A percentile compares a stretch with the other conserved stretches of the same genome.
Conservation (phyloP, 2,329 filamentous ascomycete species). For the Raffaelea albimanens region DNA sequence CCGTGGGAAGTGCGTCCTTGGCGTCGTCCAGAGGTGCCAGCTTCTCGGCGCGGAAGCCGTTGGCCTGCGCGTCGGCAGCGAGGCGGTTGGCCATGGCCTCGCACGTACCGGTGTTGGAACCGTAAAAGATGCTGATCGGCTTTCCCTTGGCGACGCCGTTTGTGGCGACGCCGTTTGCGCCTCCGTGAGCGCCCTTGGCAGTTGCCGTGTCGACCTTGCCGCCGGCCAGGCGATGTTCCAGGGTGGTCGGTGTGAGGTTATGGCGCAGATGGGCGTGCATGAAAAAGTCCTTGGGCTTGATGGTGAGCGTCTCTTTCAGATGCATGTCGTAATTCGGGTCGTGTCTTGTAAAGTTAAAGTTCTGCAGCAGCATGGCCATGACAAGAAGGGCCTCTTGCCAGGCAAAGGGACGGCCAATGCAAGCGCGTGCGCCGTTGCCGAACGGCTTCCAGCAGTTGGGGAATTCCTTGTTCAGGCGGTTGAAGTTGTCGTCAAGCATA, state of each 20-base stretch:
- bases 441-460: conserved; percentile 63
- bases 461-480: conserved; percentile 49
- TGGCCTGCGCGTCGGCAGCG: conserved; percentile 29
- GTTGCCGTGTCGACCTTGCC: conserved; percentile 28
- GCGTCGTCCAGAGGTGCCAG: conserved; percentile 61
- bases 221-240: conserved; percentile 37
- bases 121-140: conserved; percentile 59
- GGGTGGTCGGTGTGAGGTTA: conserved; percentile 39
- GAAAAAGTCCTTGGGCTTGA: conserved; percentile 55
- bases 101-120: conserved; percentile 51
- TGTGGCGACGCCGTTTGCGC: neutral
- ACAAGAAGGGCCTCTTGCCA: conserved; percentile 62
- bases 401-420: conserved; percentile 62
- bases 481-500: conserved; percentile 61
- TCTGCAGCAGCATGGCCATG: conserved; percentile 57
- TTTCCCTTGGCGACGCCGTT: conserved; percentile 25
- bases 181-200: conserved; percentile 22
- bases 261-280: conserved; percentile 54
- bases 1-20: conserved; percentile 52
- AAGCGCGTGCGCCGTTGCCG: conserved; percentile 46
- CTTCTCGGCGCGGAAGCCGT: conserved; percentile 16
- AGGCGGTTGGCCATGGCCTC: conserved; percentile 58
- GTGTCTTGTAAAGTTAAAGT: conserved; percentile 56
- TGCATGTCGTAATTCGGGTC: conserved; percentile 51
- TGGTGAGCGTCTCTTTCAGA: conserved; percentile 46